Evolutionary conservation across 2,329 filamentous ascomycete genomes (phyloP), one percentile per base, ranked within the genome.

Genomic region (Thielaviopsis punctulata): DNA sequence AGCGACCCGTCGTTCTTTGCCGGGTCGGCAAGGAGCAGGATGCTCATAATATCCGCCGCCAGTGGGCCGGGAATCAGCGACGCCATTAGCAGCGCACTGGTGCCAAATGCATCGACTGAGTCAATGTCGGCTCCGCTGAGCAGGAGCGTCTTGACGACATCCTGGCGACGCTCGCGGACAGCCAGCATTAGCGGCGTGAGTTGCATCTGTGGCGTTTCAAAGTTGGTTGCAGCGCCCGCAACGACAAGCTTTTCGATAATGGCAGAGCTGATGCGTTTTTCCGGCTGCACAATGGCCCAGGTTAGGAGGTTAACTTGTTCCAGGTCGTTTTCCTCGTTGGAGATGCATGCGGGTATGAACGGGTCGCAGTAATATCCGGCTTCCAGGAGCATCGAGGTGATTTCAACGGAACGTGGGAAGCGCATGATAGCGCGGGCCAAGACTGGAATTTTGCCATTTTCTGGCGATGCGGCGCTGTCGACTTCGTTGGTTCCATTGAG

Each of bases 1-100:
- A 85, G 66, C 1, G 78, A 82, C 0, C 80, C 79, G 55, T 85
- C 80, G 53, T 84, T 77, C 43, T 68, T 70, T 1, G 73, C 70
- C 1, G 77, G 74, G 19, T 76, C 73, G 0, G 75, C 72, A 0
- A 70, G 70, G 4, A 81, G 66, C 1, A 83, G 62, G 49, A 69
- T 70, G 1, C 68, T 65, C 72, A 78, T 72, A 63, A 79, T 73
- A 9, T 68, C 65, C 18, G 72, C 72, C 0, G 73, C 70, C 12
- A 75, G 56, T 0, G 77, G 71, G 13, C 76, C 75, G 0, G 73
- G 72, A 2, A 76, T 67, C 39, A 64, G 67, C 1, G 77, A 78
- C 1, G 76, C 78, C 67, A 80, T 73, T 1, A 76, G 74, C 39
- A 82, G 67, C 1, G 77, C 76, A 2, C 76, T 80, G 52, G 73